Evolutionary conservation across 139 green algal species (phyloP).

Genomic region (Choricystis sp.): DNA sequence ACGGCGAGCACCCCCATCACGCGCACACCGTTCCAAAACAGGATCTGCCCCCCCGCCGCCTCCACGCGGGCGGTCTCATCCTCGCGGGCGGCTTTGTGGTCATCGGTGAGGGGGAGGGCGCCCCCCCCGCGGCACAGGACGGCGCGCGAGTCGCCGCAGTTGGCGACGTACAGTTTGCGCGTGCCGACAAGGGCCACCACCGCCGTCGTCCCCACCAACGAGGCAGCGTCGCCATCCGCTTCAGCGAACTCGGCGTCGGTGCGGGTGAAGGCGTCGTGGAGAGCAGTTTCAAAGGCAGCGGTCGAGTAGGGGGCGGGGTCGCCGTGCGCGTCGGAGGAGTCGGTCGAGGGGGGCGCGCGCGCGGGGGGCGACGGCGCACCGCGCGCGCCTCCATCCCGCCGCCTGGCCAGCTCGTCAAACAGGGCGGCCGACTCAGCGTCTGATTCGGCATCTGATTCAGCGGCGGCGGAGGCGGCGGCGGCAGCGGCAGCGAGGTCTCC

Average conservation of each 20-base stretch:
- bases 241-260: conserved; percentile 45
- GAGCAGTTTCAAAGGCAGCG: conserved; percentile 23
- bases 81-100: conserved; percentile 55
- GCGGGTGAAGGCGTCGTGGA: conserved; percentile 28
- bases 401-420: too few species aligned
- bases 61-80: conserved; percentile 56
- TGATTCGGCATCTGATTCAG: conserved; percentile 1
- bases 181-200: conserved; percentile 55
- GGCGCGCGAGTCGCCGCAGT: conserved; percentile 64
- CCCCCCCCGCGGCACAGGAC: conserved; percentile 42
- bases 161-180: conserved; percentile 55
- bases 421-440: conserved; percentile 1
- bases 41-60: conserved; percentile 46
- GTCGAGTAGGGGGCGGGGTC: conserved; percentile 8
- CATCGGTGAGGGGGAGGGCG: conserved; percentile 42
- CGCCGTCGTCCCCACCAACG: conserved; percentile 63
- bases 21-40: conserved; percentile 57
- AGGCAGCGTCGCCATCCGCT: conserved; percentile 20
- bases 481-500: too few species aligned
- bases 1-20: conserved; percentile 62
- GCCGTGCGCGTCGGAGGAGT: too few species aligned
- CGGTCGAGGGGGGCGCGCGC: too few species aligned
- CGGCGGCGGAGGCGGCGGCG: too few species aligned
- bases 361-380: too few species aligned
- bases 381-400: too few species aligned